Base-by-base conservation (phyloP, 2,329 filamentous ascomycete genomes). In the Xylariaceae sp. region DNA sequence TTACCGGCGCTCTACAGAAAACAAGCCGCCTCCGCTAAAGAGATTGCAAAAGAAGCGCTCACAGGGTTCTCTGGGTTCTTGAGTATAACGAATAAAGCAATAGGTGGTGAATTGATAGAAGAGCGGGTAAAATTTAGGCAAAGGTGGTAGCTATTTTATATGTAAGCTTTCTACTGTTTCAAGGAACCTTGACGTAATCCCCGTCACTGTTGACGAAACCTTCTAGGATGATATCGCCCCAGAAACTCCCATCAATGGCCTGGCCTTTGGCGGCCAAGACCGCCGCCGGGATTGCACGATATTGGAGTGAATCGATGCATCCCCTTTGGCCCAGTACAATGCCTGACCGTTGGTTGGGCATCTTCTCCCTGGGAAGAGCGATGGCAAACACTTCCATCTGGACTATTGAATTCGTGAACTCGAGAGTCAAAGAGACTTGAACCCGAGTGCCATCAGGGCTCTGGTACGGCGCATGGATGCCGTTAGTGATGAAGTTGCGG, bases 131-230 rank as follows among this genome's bases (percentile, higher is more conserved):
- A 30, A 30, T 4, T 5, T 30, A 30, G 4, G 23, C 3, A 4
- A 30, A 30, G 23, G 23, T 30, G 23, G 23, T 30, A 30, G 23
- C 1, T 30, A 30, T 30, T 30, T 30, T 30, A 30, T 4, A 30
- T 30, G 23, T 4, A 30, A 30, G 23, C 23, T 5, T 30, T 30
- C 23, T 30, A 30, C 23, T 30, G 23, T 4, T 30, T 30, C 23
- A 30, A 30, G 23, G 23, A 5, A 30, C 5, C 23, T 4, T 1
- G 4, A 30, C 23, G 5, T 30, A 30, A 30, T 30, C 23, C 5
- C 62, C 62, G 5, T 64, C 59, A 13, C 56, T 47, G 37, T 62
- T 57, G 42, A 50, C 9, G 47, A 9, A 8, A 18, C 13, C 47
- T 18, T 50, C 47, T 6, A 50, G 11, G 13, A 18, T 30, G 9